Base-by-base conservation (phyloP, 192 early-diverging fungal genomes). In the Allomyces arbusculus region DNA sequence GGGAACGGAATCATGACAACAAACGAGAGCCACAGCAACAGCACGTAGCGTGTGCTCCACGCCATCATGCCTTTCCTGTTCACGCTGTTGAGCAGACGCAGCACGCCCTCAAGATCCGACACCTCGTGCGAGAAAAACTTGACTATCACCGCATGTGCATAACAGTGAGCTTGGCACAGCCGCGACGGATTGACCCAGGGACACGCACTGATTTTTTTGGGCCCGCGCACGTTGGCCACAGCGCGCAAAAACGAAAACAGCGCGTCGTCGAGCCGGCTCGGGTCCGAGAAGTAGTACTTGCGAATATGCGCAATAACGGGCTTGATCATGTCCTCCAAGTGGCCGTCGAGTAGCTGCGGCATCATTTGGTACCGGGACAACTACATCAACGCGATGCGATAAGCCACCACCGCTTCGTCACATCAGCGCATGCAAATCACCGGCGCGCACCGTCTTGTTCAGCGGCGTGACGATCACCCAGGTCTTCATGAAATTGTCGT, bases 1-100 rank as follows among this genome's bases (percentile, higher is more conserved):
- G 97, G 92, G 73, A 99, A 99, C 6, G 96, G 96, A 40, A 94
- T 84, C 89, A 94, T 95, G 63, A 83, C 83, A 71, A 97, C 79
- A n/a, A 96, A 80, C 10, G 94, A 94, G 16, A 97, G 76, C 93
- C 94, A 97, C 14, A 99, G 79, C 23, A 95, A 70, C 19, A 88
- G 74, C 19, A 93, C 73, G 67, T 90, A 97, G 16, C 90, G 82
- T 1, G 80, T 80, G 24, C 86, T 83, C 95, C 95, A 99, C 19
- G 65, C 45, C 1, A 40, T 14, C 28, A 62, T 64, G 40, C 63
- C 65, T 10, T 44, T 50, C 24, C 70, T 22, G 43, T 75, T 61
- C 45, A 71, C 69, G 10, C 33, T 64, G 50, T 69, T 67, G 10
- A 91, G 71, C 62, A 90, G 84, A n/a, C 77, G 77, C 68, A 93